phyloP scores from a whole-genome alignment of 2,329 filamentous ascomycete species.

The Beauveria sp. region DNA sequence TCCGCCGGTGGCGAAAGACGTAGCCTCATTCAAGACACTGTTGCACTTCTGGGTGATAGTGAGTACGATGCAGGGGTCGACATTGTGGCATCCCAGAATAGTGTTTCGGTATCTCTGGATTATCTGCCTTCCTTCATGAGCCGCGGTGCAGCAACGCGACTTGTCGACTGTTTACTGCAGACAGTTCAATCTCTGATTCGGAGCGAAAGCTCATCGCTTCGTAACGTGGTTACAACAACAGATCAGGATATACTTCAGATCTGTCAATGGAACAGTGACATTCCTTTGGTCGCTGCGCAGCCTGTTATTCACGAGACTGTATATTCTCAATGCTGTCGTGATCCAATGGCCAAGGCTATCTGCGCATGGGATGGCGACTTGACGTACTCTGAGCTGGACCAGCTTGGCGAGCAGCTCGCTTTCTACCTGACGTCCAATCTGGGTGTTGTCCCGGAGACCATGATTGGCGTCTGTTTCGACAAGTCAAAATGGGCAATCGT shows the following conservation, averaged over 20 bases:
- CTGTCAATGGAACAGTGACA: not conserved
- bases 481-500: conserved; percentile 7
- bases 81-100: not conserved
- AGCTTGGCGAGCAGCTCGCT: not conserved
- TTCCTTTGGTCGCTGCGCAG: not conserved
- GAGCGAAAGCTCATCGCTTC: not conserved
- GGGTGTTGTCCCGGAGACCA: not conserved
- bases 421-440: not conserved
- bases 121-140: not conserved
- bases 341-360: not conserved
- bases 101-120: not conserved
- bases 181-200: not conserved
- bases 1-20: not conserved
- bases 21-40: not conserved
- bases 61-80: not conserved
- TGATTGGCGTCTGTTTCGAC: conserved; percentile 1
- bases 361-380: conserved; percentile 12
- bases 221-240: not conserved
- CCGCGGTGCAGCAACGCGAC: not conserved
- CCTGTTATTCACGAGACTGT: not conserved
- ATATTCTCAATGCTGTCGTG: not conserved
- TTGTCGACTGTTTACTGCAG: not conserved
- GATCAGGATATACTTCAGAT: not conserved
- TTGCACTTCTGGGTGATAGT: not conserved
- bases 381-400: conserved; percentile 11